Evolutionary conservation across 2,329 filamentous ascomycete genomes (phyloP).

Genomic region (Escovopsis sp.): DNA sequence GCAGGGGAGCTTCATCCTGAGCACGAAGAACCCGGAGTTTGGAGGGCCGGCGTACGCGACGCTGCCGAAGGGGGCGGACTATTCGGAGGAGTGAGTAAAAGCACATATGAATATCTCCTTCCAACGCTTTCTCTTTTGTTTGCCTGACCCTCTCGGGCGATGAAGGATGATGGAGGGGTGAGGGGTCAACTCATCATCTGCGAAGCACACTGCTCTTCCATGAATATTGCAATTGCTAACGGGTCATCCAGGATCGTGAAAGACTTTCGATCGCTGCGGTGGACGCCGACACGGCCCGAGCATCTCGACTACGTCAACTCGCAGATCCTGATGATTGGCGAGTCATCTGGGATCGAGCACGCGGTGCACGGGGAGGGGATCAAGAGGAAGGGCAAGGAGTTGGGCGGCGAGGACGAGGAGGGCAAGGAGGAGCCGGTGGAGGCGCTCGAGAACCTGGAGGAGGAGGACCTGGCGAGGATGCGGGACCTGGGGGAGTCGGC

Average conservation of each 20-base stretch:
- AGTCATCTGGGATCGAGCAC: conserved; percentile 40
- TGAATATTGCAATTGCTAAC: too few relatives aligned
- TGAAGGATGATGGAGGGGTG: too few relatives aligned
- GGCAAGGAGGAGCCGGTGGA: conserved; percentile 50
- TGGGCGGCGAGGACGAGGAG: conserved; percentile 35
- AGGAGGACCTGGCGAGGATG: conserved; percentile 57
- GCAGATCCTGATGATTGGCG: conserved; percentile 67
- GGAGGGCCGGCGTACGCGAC: conserved; percentile 47
- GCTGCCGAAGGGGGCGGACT: conserved; percentile 51
- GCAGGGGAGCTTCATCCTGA: conserved; percentile 59
- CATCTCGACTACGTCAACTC: conserved; percentile 61
- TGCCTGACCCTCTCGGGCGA: conserved; percentile 4
- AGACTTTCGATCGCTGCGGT: conserved; percentile 57
- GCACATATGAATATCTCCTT: too few relatives aligned
- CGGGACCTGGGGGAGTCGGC: conserved; percentile 31
- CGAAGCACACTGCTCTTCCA: too few relatives aligned
- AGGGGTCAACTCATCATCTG: too few relatives aligned
- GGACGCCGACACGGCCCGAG: conserved; percentile 58
- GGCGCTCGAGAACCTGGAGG: conserved; percentile 58
- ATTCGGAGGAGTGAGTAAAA: conserved; percentile 46
- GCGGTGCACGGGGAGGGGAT: conserved; percentile 40
- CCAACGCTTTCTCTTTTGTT: too few relatives aligned
- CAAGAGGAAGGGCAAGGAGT: conserved; percentile 38
- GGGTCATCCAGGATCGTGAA: conserved; percentile 50
- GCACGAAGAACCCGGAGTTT: conserved; percentile 63